These are phyloP conservation scores for Ashbya aceris DNA, from an alignment of 1,139 yeast species.

Conservation along the genomic window DNA sequence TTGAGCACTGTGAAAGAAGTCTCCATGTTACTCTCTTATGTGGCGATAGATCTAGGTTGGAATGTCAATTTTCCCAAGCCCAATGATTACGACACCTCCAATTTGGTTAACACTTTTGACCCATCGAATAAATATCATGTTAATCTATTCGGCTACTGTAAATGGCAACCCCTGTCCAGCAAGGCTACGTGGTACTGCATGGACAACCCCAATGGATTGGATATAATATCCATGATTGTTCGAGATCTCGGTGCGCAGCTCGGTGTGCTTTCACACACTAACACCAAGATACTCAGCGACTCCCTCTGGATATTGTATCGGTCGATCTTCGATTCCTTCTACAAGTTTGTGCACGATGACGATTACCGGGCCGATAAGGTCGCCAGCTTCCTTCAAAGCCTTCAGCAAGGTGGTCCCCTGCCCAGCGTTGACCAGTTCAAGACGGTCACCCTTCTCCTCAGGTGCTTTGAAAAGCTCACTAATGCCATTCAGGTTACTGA, in stretches of 20 bases:
- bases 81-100: constrained; percentile 20
- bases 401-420: constrained; percentile 1
- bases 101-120: constrained; percentile 22
- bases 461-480: constrained; percentile 1
- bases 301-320: constrained; percentile 14
- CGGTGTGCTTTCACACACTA: constrained; percentile 18
- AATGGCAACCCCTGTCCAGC: constrained; percentile 9
- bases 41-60: constrained; percentile 46
- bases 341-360: constrained; percentile 7
- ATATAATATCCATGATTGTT: constrained; percentile 20
- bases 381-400: constrained; percentile 4
- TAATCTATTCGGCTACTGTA: constrained; percentile 26
- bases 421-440: constrained; percentile 3
- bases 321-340: constrained; percentile 7
- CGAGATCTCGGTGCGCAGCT: constrained; percentile 27
- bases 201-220: constrained; percentile 21
- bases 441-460: constrained; percentile 1
- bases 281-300: constrained; percentile 20
- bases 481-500: constrained; percentile 2
- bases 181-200: constrained; percentile 16
- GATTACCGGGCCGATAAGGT: constrained; percentile 3
- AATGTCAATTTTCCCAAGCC: constrained; percentile 14
- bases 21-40: constrained; percentile 42
- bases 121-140: constrained; percentile 17
- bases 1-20: constrained; percentile 40